phyloP scores from a whole-genome alignment of 2,329 filamentous ascomycete genomes.

The Pseudocercospora cruenta region DNA sequence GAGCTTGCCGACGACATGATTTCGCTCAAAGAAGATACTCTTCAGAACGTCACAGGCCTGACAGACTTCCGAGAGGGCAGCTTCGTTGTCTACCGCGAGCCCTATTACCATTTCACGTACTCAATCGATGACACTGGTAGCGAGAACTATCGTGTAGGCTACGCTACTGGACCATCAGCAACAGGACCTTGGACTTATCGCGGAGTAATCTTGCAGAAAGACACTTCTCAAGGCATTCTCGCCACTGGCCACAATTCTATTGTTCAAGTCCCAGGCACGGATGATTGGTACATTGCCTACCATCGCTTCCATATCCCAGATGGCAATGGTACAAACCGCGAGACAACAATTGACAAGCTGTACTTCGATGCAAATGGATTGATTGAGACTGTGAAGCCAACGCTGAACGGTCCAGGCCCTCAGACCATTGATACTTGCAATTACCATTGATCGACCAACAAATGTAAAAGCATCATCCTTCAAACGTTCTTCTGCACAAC shows the following conservation, averaged over 20 bases:
- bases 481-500: not conserved
- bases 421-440: not conserved
- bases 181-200: slow-evolving; percentile 52
- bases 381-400: slow-evolving; percentile 45
- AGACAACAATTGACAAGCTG: slow-evolving; percentile 50
- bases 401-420: slow-evolving; percentile 35
- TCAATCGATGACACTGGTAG: slow-evolving; percentile 54
- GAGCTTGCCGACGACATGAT: slow-evolving; percentile 53
- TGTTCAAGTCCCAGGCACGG: slow-evolving; percentile 51
- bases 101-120: slow-evolving; percentile 54
- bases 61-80: slow-evolving; percentile 49
- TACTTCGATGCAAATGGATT: slow-evolving; percentile 45
- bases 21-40: slow-evolving; percentile 46
- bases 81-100: slow-evolving; percentile 52
- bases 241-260: slow-evolving; percentile 53
- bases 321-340: slow-evolving; percentile 50
- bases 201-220: slow-evolving; percentile 51
- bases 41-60: slow-evolving; percentile 42
- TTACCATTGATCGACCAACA: not conserved
- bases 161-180: slow-evolving; percentile 46
- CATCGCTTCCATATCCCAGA: slow-evolving; percentile 53
- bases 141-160: slow-evolving; percentile 53
- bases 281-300: slow-evolving; percentile 57
- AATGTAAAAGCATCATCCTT: not conserved
- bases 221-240: slow-evolving; percentile 47